Base-by-base conservation (phyloP, 345 rosid species). In the Ceriops zippeliana region DNA sequence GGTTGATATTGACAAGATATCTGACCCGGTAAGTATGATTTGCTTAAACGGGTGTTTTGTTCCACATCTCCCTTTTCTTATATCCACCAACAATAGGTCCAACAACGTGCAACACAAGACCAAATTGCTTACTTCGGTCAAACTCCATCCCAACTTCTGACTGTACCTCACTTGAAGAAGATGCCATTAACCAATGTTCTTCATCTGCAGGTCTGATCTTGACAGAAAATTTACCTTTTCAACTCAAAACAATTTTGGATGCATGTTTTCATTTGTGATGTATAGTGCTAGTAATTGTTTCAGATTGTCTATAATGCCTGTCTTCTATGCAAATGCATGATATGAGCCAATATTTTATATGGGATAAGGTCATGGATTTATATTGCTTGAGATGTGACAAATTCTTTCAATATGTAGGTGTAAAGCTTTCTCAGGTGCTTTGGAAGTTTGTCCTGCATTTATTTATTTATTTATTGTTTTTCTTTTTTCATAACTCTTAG, bases 81-180 rank as follows among this genome's bases (percentile, higher is more conserved):
- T 61, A 16, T 78, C 13, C 7, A 31, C 71, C 58, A 57, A 65
- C 65, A 69, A 81, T 77, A 95, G 99, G 91, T 76, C 75, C 99
- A 90, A 76, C 99, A 89, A 70, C 91, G 79, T 35, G 93, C 98
- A 66, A 89, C 90, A 0, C 99, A 95, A 89, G 99, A 95, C 81
- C 98, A 95, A 82, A 95, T 95, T 60, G 93, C 99, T 76, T 92
- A 95, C 83, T 95, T 95, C 81, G 99, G 98, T 73, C 99, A 95
- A 76, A 95, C 99, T 31, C 98, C 99, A 71, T 95, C 98, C 75
- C 98, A 92, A 80, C 98, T 95, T 69, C 81, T 92, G 35, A 89
- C 86, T 38, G 83, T 81, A 56, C 98, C 99, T 73, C 98, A 95
- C 83, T 69, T 83, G 87, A 92, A 87, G 73, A 84, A 80, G 80